Evolutionary conservation across 2,329 filamentous ascomycete species (phyloP).

Genomic region (Fusarium compactum): DNA sequence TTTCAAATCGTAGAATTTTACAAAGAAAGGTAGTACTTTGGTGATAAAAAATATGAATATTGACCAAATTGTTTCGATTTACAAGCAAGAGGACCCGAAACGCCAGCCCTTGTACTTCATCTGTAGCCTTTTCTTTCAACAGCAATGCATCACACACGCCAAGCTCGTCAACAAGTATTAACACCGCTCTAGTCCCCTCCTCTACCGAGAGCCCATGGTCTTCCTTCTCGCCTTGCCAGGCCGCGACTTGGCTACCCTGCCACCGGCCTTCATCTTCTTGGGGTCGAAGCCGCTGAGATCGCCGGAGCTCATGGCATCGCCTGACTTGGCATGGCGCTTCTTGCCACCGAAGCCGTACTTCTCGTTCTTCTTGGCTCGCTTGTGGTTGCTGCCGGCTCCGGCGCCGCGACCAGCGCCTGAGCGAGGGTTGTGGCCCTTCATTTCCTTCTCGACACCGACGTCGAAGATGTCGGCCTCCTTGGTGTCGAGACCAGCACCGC

Average conservation of each 20-base stretch:
- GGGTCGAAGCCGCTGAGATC: constrained; percentile 85
- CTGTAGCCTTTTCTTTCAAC: constrained; percentile 42
- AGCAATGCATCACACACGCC: constrained; percentile 27
- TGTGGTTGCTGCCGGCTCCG: constrained; percentile 67
- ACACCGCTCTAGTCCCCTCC: not conserved
- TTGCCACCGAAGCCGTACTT: constrained; percentile 98
- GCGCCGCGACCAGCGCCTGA: constrained; percentile 55
- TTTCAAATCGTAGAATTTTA: not conserved
- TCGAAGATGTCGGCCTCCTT: constrained; percentile 93
- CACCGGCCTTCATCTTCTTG: constrained; percentile 81
- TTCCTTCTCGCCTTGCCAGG: constrained; percentile 66
- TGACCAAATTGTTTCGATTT: constrained; percentile 42
- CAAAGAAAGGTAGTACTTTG: not conserved
- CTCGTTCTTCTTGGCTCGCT: constrained; percentile 92
- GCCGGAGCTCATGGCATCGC: constrained; percentile 83
- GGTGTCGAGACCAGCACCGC: constrained; percentile 68
- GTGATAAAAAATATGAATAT: constrained; percentile 35
- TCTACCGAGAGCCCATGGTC: constrained; percentile 51
- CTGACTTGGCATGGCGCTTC: constrained; percentile 91
- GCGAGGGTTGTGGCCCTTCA: constrained; percentile 56
- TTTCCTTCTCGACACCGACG: constrained; percentile 81
- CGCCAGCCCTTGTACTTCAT: constrained; percentile 43
- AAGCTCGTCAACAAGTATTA: constrained; percentile 11
- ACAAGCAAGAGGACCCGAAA: constrained; percentile 44
- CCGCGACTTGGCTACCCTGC: constrained; percentile 57